Percentiles rank a stretch among this genome's conserved stretches.
These are phyloP conservation scores for Fusarium longipes DNA, from an alignment of 2,329 filamentous ascomycete species.

Conservation along the genomic window DNA sequence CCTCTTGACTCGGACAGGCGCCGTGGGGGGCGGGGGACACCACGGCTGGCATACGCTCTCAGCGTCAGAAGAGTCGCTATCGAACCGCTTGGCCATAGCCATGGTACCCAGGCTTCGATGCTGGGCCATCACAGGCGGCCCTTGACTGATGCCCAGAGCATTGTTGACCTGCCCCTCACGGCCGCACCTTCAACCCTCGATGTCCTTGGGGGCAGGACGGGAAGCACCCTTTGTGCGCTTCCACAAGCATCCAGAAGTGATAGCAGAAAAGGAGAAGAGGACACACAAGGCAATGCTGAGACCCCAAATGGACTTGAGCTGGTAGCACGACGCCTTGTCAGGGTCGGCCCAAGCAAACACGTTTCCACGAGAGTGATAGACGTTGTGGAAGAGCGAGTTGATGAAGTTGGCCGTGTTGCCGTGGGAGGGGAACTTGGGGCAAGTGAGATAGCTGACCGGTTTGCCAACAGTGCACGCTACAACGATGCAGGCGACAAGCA, in stretches of 20 bases:
- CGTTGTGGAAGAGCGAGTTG: slow-evolving; percentile 56
- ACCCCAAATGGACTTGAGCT: slow-evolving; percentile 91
- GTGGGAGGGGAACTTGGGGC: slow-evolving; percentile 62
- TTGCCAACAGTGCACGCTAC: slow-evolving; percentile 82
- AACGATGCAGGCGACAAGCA: slow-evolving; percentile 82
- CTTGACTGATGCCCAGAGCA: slow-evolving; percentile 33
- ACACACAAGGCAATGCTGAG: slow-evolving; percentile 82
- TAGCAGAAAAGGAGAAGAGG: slow-evolving; percentile 72
- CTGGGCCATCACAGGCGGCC: slow-evolving; percentile 37
- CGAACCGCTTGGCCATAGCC: slow-evolving; percentile 52
- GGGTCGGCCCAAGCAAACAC: slow-evolving; percentile 61
- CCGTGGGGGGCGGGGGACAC: slow-evolving; percentile 54
- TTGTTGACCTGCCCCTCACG: slow-evolving; percentile 51
- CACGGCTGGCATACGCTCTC: slow-evolving; percentile 47
- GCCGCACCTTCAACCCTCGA: slow-evolving; percentile 61
- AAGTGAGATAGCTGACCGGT: slow-evolving; percentile 82
- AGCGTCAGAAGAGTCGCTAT: slow-evolving; percentile 49
- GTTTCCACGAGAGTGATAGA: slow-evolving; percentile 50
- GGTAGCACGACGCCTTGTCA: slow-evolving; percentile 75
- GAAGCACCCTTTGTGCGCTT: slow-evolving; percentile 62
- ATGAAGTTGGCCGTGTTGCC: slow-evolving; percentile 59
- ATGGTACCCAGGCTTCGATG: slow-evolving; percentile 53
- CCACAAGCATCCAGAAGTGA: slow-evolving; percentile 71
- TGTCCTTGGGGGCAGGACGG: slow-evolving; percentile 57
- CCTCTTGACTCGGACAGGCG: slow-evolving; percentile 45